Evolutionary conservation across 2,329 filamentous ascomycete species (phyloP).

Genomic region (Sporothrix luriei): DNA sequence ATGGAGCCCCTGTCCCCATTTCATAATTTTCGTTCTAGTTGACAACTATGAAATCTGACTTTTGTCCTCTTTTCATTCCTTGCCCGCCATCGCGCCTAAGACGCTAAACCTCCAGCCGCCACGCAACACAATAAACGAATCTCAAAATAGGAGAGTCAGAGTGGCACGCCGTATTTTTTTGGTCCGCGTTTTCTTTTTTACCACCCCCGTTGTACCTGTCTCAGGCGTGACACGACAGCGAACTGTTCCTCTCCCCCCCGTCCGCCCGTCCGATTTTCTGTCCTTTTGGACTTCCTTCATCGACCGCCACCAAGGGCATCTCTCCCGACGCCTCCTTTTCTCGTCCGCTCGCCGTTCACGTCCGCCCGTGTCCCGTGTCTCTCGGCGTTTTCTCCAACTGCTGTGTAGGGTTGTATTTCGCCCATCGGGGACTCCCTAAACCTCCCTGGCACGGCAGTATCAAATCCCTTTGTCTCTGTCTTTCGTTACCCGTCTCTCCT

Average conservation of each 20-base stretch:
- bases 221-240: conserved; percentile 1
- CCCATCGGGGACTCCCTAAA: background rate
- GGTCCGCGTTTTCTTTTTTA: background rate
- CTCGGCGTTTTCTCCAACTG: conserved; percentile 24
- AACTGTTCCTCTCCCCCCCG: background rate
- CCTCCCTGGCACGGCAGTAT: background rate
- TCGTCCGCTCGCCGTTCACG: background rate
- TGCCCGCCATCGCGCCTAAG: background rate
- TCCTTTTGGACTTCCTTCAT: conserved; percentile 12
- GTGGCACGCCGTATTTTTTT: background rate
- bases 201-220: background rate
- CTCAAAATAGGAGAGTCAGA: conserved; percentile 21
- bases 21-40: conserved; percentile 27
- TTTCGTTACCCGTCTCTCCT: conserved; percentile 17
- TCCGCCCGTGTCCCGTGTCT: conserved; percentile 17
- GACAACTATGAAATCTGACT: conserved; percentile 10
- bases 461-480: background rate
- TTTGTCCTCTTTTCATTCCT: conserved; percentile 29
- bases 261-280: background rate
- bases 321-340: conserved; percentile 22
- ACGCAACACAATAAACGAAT: conserved; percentile 12
- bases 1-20: background rate
- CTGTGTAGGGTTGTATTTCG: background rate
- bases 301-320: background rate
- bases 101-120: conserved; percentile 13